Percentiles rank a stretch among this genome's conserved stretches.
These are phyloP conservation scores for Hymenochaete sp. DNA, from an alignment of 1,284 basidiomycete species.

Conservation along the genomic window DNA sequence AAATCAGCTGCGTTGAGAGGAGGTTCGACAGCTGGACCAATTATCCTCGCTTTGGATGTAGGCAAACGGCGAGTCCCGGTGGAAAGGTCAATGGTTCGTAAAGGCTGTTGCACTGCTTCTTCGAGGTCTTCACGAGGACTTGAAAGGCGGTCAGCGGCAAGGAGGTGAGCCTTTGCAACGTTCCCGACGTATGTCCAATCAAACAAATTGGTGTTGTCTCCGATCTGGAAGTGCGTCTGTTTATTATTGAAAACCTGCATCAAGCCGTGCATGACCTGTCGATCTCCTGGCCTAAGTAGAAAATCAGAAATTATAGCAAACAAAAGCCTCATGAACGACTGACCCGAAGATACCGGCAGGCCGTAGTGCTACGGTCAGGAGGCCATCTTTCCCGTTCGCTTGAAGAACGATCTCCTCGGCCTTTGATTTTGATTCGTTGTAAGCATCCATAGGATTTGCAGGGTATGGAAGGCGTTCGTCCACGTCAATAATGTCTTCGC, in stretches of 20 bases:
- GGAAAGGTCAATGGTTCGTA: constrained; percentile 58
- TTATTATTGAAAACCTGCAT: constrained; percentile 74
- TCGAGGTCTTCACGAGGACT: constrained; percentile 37
- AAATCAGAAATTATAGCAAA: constrained; percentile 8
- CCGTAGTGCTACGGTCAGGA: constrained; percentile 84
- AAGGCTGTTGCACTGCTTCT: constrained; percentile 42
- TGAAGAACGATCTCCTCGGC: constrained; percentile 80
- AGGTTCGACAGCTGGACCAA: constrained; percentile 67
- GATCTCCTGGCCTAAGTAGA: constrained; percentile 72
- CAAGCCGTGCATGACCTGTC: constrained; percentile 78
- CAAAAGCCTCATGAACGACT: constrained; percentile 20
- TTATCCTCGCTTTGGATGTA: constrained; percentile 67
- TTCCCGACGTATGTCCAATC: constrained; percentile 99
- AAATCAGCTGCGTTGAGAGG: constrained; percentile 53
- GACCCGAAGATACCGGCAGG: constrained; percentile 98
- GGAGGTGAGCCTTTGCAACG: constrained; percentile 88
- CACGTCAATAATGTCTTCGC: constrained; percentile 71
- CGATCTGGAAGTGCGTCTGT: constrained; percentile 91
- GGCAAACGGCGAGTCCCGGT: constrained; percentile 58
- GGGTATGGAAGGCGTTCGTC: constrained; percentile 86
- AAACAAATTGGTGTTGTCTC: constrained; percentile 88
- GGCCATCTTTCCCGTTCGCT: constrained; percentile 76
- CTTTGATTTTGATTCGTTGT: constrained; percentile 94
- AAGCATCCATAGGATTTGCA: constrained; percentile 75
- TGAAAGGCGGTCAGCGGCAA: constrained; percentile 82